Percentiles rank a stretch among this genome's conserved stretches.
Conservation (phyloP, 352 stramenopile species). For the Pythium folliculosum region DNA sequence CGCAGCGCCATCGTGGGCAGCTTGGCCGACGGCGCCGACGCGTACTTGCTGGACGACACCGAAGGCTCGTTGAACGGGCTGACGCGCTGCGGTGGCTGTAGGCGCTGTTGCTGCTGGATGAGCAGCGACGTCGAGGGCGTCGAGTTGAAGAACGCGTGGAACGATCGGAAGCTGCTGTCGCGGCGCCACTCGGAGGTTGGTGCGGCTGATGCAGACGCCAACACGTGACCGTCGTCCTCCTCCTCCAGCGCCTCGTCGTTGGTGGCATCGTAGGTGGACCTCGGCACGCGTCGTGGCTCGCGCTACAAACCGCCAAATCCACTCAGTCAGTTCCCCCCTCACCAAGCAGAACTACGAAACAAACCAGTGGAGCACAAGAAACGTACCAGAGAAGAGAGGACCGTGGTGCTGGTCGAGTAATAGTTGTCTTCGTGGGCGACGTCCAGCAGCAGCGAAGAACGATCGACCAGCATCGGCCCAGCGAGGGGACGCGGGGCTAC, state of each 20-base stretch:
- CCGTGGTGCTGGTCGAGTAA: too few species aligned
- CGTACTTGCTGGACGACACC: neutral
- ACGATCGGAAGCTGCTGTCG: slow-evolving; percentile 39
- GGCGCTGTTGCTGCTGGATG: neutral
- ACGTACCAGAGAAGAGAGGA: slow-evolving; percentile 11
- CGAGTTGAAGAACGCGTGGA: slow-evolving; percentile 51
- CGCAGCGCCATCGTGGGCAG: neutral
- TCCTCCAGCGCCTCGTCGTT: neutral
- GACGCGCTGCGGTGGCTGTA: too few species aligned
- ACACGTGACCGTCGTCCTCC: neutral
- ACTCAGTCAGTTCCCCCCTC: too few species aligned
- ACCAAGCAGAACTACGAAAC: neutral
- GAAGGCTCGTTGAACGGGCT: too few species aligned
- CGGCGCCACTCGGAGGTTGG: slow-evolving; percentile 26
- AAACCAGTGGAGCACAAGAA: too few species aligned
- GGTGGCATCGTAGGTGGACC: slow-evolving; percentile 25
- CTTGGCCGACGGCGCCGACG: neutral
- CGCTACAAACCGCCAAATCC: neutral
- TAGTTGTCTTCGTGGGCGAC: neutral
- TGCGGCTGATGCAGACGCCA: too few species aligned
- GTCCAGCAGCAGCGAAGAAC: slow-evolving; percentile 7
- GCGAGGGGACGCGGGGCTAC: neutral
- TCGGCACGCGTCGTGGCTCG: slow-evolving; percentile 16
- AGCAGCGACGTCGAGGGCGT: neutral
- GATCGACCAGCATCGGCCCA: slow-evolving; percentile 13